Conservation (phyloP, 2,329 filamentous ascomycete genomes). For the Talaromyces sp. region DNA sequence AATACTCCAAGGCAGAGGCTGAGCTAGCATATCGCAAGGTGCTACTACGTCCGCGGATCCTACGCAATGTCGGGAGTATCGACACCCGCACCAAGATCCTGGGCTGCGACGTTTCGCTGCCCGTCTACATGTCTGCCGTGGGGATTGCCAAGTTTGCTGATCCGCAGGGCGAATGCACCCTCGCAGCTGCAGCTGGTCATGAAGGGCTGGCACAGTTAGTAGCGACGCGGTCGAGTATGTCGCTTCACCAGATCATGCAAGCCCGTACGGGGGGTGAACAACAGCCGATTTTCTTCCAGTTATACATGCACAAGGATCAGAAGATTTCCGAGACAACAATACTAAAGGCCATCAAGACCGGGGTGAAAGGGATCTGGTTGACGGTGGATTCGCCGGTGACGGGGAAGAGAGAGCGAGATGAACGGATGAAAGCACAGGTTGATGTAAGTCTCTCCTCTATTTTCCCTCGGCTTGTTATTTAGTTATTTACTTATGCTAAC, state of each 20-base stretch:
- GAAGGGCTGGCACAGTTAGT: constrained; percentile 34
- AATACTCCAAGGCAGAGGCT: constrained; percentile 44
- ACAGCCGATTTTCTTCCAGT: constrained; percentile 30
- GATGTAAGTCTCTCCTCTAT: constrained; percentile 13
- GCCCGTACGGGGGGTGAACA: constrained; percentile 16
- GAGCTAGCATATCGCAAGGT: constrained; percentile 41
- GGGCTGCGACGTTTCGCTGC: constrained; percentile 29
- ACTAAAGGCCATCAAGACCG: constrained; percentile 22
- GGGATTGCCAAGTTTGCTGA: constrained; percentile 43
- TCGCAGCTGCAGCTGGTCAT: constrained; percentile 36
- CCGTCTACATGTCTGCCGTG: constrained; percentile 39
- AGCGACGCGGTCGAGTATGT: constrained; percentile 36
- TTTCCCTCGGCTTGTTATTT: neutral
- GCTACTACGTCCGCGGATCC: constrained; percentile 44
- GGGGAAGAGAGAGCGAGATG: constrained; percentile 29
- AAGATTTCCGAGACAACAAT: constrained; percentile 22
- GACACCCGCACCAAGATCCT: constrained; percentile 33
- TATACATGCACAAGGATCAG: constrained; percentile 36
- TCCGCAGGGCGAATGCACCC: constrained; percentile 39
- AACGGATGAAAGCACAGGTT: constrained; percentile 23
- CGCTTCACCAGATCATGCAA: constrained; percentile 35
- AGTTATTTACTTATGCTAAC: neutral
- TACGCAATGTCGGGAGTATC: constrained; percentile 35
- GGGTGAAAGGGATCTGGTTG: constrained; percentile 27
- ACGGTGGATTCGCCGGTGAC: constrained; percentile 32